Evolutionary conservation across 805 yeast genomes (phyloP), one percentile per base, ranked within the genome.

Genomic region (Wickerhamomyces bisporus): DNA sequence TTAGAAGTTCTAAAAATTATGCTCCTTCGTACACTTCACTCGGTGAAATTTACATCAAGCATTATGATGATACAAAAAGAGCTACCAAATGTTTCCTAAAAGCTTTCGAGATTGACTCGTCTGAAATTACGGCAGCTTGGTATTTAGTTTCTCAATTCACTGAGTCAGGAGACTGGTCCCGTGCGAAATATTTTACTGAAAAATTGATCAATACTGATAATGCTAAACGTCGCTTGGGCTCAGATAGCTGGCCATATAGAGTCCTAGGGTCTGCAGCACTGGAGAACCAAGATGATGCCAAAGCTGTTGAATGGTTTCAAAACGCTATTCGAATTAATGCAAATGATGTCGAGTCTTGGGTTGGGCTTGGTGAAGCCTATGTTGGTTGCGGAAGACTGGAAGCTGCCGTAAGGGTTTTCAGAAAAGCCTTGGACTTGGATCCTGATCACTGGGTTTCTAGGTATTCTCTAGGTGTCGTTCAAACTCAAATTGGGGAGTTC

Each of bases 361-460:
- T 84, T 21, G 96, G 96, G 1, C 65, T 93, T n/a, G 98, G 98
- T n/a, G 98, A 93, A 57, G 91, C 96, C 0, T 93, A 93, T 58
- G 67, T 73, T 38, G 75, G 79, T 19, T 77, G 93, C 58, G 98
- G 98, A 2, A 71, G 96, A 43, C 65, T 81, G 31, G 89, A 86
- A 39, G 95, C 98, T 3, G 86, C 96, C 0, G 68, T 75, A 9
- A 88, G 85, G 58, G 97, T 93, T 1, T 84, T 88, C 50, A 68
- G 66, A 23, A 79, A 78, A 41, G 86, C 89, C 0, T 52, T 77
- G 32, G 68, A 68, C 27, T 48, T 82, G 6, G 73, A 75, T 24
- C 70, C 75, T 0, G 60, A 62, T 1, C 72, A 75, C 36, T 77
- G 86, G 81, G 70, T 76, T 34, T 81, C 85, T 0, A 61, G 63